A percentile compares a stretch with the other conserved stretches of the same genome.
These are phyloP conservation scores for Usnea hakonensis DNA, from an alignment of 495 filamentous ascomycete species.

Conservation along the genomic window DNA sequence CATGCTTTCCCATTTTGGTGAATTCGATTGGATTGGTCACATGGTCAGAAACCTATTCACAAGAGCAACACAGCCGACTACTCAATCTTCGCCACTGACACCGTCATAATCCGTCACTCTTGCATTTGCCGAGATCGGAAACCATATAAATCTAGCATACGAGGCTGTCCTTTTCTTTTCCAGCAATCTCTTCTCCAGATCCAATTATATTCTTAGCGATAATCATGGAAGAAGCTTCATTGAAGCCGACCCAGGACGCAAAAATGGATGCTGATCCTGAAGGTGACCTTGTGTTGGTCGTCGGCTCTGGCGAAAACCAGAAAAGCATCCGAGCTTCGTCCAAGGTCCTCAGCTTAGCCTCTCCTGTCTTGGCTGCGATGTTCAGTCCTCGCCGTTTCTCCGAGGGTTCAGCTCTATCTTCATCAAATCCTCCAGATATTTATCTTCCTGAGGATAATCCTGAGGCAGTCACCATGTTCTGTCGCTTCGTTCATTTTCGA, in stretches of 20 bases:
- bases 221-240: neutral
- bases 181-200: too few species aligned
- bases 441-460: constrained; percentile 19
- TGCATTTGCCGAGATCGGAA: too few species aligned
- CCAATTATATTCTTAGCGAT: neutral
- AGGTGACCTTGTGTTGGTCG: neutral
- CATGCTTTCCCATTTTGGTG: too few species aligned
- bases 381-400: constrained; percentile 20
- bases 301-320: neutral
- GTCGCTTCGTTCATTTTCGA: constrained; percentile 21
- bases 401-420: constrained; percentile 8
- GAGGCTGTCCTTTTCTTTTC: neutral
- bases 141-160: neutral
- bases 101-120: too few species aligned
- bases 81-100: too few species aligned
- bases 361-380: constrained; percentile 24
- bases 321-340: constrained; percentile 21
- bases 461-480: constrained; percentile 13
- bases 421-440: constrained; percentile 3
- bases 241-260: neutral
- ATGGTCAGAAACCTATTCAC: too few species aligned
- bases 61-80: too few species aligned
- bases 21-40: too few species aligned
- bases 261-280: neutral
- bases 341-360: constrained; percentile 22